A percentile compares a stretch with the other conserved stretches of the same genome.
phyloP scores from a whole-genome alignment of 495 filamentous ascomycete species.

The Copromyces sp. region DNA sequence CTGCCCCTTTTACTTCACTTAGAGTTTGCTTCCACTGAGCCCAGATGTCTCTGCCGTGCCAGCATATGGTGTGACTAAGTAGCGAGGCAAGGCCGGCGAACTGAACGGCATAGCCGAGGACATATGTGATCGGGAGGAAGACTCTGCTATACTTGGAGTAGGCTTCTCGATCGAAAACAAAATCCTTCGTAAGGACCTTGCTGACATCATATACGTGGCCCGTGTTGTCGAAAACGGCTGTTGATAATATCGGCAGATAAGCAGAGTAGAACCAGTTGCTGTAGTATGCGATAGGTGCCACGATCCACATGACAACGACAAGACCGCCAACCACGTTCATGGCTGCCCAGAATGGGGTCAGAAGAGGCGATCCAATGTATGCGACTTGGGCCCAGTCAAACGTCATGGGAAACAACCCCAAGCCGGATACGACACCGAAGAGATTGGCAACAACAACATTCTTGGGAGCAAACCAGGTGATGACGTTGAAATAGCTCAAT shows the following conservation, averaged over 20 bases:
- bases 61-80: constrained; percentile 59
- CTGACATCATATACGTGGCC: constrained; percentile 67
- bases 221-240: constrained; percentile 72
- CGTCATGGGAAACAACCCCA: constrained; percentile 78
- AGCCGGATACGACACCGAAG: constrained; percentile 74
- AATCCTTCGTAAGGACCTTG: constrained; percentile 61
- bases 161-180: constrained; percentile 56
- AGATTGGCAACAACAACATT: constrained; percentile 70
- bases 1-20: constrained; percentile 31
- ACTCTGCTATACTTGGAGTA: constrained; percentile 70
- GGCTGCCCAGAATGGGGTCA: constrained; percentile 88
- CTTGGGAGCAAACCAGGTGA: constrained; percentile 82
- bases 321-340: constrained; percentile 80
- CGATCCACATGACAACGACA: constrained; percentile 80
- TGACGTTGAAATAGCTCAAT: constrained; percentile 79
- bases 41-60: constrained; percentile 70
- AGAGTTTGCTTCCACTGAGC: constrained; percentile 51
- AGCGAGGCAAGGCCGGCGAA: constrained; percentile 69
- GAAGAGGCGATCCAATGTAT: constrained; percentile 76
- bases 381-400: constrained; percentile 94
- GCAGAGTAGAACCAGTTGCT: constrained; percentile 64
- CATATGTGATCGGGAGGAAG: constrained; percentile 75
- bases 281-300: constrained; percentile 76
- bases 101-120: constrained; percentile 67
- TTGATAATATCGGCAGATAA: constrained; percentile 71